Evolutionary conservation across 148 eudicot species (phyloP).

Genomic region (Chenopodium formosanum): DNA sequence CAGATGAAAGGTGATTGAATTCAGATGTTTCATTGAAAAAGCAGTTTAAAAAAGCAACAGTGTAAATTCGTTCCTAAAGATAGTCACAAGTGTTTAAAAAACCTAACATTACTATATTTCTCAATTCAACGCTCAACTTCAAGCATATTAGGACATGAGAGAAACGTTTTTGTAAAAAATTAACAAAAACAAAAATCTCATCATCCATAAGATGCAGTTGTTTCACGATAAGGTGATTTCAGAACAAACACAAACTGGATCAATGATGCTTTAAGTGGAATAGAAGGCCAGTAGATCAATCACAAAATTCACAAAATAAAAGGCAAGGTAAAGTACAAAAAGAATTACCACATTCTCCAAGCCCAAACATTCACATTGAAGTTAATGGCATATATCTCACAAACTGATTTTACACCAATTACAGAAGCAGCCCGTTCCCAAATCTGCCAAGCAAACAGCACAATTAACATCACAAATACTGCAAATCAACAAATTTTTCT

Average conservation of each 20-base stretch:
- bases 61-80: neutral
- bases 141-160: neutral
- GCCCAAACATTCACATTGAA: constrained; percentile 1
- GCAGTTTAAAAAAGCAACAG: neutral
- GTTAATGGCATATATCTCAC: neutral
- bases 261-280: neutral
- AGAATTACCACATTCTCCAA: neutral
- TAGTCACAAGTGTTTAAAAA: neutral
- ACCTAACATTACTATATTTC: neutral
- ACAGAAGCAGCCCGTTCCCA: neutral
- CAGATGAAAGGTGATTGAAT: neutral
- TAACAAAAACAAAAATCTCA: neutral
- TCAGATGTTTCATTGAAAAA: neutral
- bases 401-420: neutral
- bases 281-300: neutral
- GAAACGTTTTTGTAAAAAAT: neutral
- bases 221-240: neutral
- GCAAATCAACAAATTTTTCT: neutral
- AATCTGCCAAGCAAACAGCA: neutral
- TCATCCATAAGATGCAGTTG: neutral
- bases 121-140: neutral
- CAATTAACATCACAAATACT: too few relatives aligned
- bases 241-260: neutral
- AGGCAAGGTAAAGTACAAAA: neutral
- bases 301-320: neutral